Conservation (phyloP, 176 grass and related monocot genomes). For the Themeda triandra region DNA sequence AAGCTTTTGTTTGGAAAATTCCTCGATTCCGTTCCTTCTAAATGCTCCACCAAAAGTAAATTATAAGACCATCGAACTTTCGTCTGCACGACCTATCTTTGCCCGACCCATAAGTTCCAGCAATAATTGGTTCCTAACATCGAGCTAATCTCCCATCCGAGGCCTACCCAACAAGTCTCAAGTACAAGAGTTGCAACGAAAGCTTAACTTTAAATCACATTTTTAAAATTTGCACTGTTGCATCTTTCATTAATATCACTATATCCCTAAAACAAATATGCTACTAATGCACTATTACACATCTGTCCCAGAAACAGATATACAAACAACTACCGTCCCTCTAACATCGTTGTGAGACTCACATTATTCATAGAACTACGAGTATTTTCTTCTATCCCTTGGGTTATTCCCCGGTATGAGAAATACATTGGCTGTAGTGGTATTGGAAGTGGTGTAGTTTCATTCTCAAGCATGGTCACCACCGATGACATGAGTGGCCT, state of each 20-base stretch:
- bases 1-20: no score
- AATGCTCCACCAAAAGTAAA: no score
- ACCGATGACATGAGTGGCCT: slow-evolving; percentile 49
- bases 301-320: neutral
- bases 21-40: no score
- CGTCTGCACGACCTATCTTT: no score
- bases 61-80: no score
- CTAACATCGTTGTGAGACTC: neutral
- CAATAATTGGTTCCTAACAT: no score
- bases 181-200: no score
- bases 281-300: neutral
- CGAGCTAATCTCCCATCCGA: no score
- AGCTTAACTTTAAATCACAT: no score
- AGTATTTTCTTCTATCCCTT: slow-evolving; percentile 8
- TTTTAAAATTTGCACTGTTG: neutral
- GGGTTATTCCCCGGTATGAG: neutral
- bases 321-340: slow-evolving; percentile 3
- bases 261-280: neutral
- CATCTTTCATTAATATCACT: neutral
- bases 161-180: no score
- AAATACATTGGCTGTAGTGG: slow-evolving; percentile 39
- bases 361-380: slow-evolving; percentile 7
- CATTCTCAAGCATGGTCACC: slow-evolving; percentile 42
- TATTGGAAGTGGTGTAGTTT: neutral
- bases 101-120: no score